A percentile compares a stretch with the other conserved stretches of the same genome.
These are phyloP conservation scores for Ilyonectria robusta DNA, from an alignment of 2,329 filamentous ascomycete species.

Conservation along the genomic window DNA sequence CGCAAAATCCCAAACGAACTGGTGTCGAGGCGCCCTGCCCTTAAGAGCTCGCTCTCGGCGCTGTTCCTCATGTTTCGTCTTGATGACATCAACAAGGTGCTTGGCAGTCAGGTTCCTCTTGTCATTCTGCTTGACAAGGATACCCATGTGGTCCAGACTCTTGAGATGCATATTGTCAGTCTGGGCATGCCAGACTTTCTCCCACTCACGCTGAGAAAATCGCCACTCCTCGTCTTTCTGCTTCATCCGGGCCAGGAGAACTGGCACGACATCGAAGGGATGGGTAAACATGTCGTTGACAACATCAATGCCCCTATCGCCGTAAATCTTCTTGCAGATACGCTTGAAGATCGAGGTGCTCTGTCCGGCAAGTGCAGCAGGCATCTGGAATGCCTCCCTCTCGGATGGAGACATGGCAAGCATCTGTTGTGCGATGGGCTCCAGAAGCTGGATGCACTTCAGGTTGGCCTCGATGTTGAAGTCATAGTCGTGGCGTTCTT, in stretches of 20 bases:
- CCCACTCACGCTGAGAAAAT: conserved; percentile 96
- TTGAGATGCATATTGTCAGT: conserved; percentile 96
- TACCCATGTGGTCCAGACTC: conserved; percentile 96
- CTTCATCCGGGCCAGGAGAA: conserved; percentile 90
- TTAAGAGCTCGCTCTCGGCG: conserved; percentile 78
- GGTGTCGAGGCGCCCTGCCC: conserved; percentile 74
- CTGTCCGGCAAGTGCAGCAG: conserved; percentile 87
- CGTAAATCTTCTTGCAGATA: conserved; percentile 97
- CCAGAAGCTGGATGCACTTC: conserved; percentile 95
- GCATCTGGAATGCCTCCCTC: conserved; percentile 82
- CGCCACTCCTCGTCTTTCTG: conserved; percentile 99
- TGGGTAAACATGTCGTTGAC: conserved; percentile 88
- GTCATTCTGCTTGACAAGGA: conserved; percentile 88
- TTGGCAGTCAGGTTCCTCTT: conserved; percentile 94
- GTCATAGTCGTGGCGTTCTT: conserved; percentile 98
- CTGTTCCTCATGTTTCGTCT: conserved; percentile 93
- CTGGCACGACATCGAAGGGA: conserved; percentile 89
- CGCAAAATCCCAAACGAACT: conserved; percentile 82
- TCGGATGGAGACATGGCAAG: conserved; percentile 83
- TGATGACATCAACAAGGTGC: conserved; percentile 90
- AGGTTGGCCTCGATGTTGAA: conserved; percentile 97
- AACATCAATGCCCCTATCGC: conserved; percentile 87
- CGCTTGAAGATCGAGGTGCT: conserved; percentile 98
- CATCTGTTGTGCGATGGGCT: conserved; percentile 93
- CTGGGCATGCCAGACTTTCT: conserved; percentile 98